Conservation (phyloP, 805 yeast genomes). For the Starmerella apis region DNA sequence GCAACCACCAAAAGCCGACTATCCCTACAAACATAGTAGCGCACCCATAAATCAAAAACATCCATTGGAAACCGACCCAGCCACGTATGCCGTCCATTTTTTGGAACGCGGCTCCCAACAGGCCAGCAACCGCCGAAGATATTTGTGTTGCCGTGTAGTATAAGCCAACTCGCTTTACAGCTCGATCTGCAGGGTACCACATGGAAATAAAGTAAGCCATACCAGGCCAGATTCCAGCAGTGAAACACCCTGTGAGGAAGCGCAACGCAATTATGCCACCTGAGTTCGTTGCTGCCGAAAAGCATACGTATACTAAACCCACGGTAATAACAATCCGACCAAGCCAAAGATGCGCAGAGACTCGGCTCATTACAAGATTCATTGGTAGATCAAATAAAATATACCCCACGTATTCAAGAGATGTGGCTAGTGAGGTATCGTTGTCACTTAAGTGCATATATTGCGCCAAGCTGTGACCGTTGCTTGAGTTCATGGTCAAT, state of each 20-base stretch:
- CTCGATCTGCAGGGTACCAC: slow-evolving; percentile 75
- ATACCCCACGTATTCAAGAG: slow-evolving; percentile 72
- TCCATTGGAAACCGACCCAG: slow-evolving; percentile 76
- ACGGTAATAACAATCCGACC: slow-evolving; percentile 66
- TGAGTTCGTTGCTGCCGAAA: slow-evolving; percentile 45
- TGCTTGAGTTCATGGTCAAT: slow-evolving; percentile 60
- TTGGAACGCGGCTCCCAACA: slow-evolving; percentile 81
- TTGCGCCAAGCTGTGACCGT: slow-evolving; percentile 50
- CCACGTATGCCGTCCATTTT: slow-evolving; percentile 65
- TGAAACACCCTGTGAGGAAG: slow-evolving; percentile 61
- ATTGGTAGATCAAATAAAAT: slow-evolving; percentile 80
- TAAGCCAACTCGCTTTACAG: slow-evolving; percentile 72
- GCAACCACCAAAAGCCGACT: slow-evolving; percentile 71
- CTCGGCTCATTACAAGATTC: slow-evolving; percentile 72
- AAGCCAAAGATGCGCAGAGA: slow-evolving; percentile 79
- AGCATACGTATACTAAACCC: slow-evolving; percentile 68
- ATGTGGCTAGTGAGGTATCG: slow-evolving; percentile 62
- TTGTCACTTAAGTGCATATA: slow-evolving; percentile 44
- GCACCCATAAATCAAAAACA: slow-evolving; percentile 65
- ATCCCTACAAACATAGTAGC: slow-evolving; percentile 57
- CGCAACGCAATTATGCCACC: slow-evolving; percentile 60
- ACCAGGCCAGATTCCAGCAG: slow-evolving; percentile 89
- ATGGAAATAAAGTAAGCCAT: slow-evolving; percentile 70
- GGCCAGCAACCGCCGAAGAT: slow-evolving; percentile 79
- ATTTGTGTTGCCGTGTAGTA: slow-evolving; percentile 86